Evolutionary conservation across 2,329 filamentous ascomycete genomes (phyloP).

Genomic region (Talaromyces marneffei): DNA sequence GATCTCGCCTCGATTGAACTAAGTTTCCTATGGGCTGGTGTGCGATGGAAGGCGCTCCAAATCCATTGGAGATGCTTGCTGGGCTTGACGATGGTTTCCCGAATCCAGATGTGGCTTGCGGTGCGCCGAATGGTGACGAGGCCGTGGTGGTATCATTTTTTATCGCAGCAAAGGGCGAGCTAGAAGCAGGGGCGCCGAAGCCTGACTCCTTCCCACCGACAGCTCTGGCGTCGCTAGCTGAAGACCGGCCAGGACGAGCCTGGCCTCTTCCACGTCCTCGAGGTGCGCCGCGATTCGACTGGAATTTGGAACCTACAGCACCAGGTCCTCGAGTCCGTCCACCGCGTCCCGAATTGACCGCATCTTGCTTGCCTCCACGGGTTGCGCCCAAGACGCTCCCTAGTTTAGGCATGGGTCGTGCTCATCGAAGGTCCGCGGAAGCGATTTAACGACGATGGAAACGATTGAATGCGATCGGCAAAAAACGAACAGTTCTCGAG

Average conservation of each 20-base stretch:
- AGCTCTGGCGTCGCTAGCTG: neutral
- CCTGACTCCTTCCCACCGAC: neutral
- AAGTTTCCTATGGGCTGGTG: slow-evolving; percentile 8
- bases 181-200: neutral
- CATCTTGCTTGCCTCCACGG: slow-evolving; percentile 15
- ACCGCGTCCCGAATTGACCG: slow-evolving; percentile 9
- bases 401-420: slow-evolving; percentile 15
- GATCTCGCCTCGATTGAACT: slow-evolving; percentile 18
- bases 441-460: slow-evolving; percentile 4
- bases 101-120: neutral
- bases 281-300: slow-evolving; percentile 7
- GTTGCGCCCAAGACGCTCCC: slow-evolving; percentile 14
- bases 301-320: neutral
- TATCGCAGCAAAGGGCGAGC: slow-evolving; percentile 15
- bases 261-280: slow-evolving; percentile 11
- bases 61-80: slow-evolving; percentile 16
- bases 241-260: neutral
- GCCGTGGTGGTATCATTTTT: slow-evolving; percentile 6
- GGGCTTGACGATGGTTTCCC: slow-evolving; percentile 19
- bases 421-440: slow-evolving; percentile 10
- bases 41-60: slow-evolving; percentile 16
- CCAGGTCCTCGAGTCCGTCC: slow-evolving; percentile 3
- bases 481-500: neutral
- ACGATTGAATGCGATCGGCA: neutral
- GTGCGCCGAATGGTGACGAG: slow-evolving; percentile 3